Evolutionary conservation across 2,329 filamentous ascomycete species (phyloP), one percentile per base, ranked within the genome.

Genomic region (Alternaria dauci): DNA sequence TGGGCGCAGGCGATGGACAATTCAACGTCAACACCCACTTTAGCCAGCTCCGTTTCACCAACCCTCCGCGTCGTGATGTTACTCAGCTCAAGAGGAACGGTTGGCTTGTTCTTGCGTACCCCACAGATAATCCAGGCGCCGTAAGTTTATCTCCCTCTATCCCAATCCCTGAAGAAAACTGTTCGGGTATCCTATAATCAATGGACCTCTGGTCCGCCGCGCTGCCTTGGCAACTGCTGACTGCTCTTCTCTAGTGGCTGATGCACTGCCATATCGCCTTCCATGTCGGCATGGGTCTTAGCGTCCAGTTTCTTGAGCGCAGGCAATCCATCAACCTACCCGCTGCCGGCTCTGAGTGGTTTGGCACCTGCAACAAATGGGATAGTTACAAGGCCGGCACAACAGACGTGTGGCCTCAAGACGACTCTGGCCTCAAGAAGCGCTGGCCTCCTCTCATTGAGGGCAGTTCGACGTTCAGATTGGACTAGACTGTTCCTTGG

Each of bases 21-120:
- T 72, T 67, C 58, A 62, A 51, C 25, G 55, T 58, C 11, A 48
- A 50, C 2, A 58, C 25, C 20, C 62, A 66, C 25, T 60, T 68
- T 16, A 55, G 39, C n/a, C 65, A 68, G 2, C 66, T 82, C 2
- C 71, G 69, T 18, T 78, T 78, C 61, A 62, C 47, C 8, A 78
- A 79, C 28, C 78, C 78, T 9, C 63, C 72, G 14, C 73, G 78
- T 26, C 71, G 78, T 9, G 78, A 80, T 51, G 74, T 76, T 5
- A 67, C 70, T 18, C 63, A 74, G 34, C 68, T 79, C 5, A 76
- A 68, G 0, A 66, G 55, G 4, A 55, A 55, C 3, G 78, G 77
- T 6, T 82, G 82, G 70, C 81, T 80, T 11, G 82, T 86, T 23
- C 71, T 87, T 38, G 83, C 84, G 38, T 85, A 85, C 71, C 70